Evolutionary conservation across 768 basidiomycete genomes (phyloP), one percentile per base, ranked within the genome.

Genomic region (Astraeus odoratus): DNA sequence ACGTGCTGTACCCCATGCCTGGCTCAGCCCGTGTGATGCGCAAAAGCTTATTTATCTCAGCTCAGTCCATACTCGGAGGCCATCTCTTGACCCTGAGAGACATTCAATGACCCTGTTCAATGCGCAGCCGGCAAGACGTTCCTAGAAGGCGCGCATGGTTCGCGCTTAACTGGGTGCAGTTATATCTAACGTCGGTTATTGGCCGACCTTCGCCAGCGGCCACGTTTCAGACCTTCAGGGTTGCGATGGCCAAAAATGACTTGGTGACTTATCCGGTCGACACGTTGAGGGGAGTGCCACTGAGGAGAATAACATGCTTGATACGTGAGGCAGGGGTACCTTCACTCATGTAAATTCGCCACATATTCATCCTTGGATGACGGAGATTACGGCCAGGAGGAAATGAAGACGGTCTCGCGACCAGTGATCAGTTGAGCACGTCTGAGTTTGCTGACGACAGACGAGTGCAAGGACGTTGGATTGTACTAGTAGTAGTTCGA

Each of bases 281-380:
- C 57, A 57, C 54, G 51, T 54, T 50, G 49, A 40, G 36, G 38
- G 31, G 42, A 47, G 42, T 29, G 48, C 44, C 41, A 40, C 44
- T 20, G 48, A 45, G 27, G 25, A 45, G 15, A n/a, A n/a, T 27
- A 44, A 56, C 60, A 64, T 26, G 60, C 54, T 38, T 52, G 51
- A 55, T 55, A 30, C 22, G 60, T 31, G 49, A 49, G 60, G 59
- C 27, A 37, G 27, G 29, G 34, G 18, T n/a, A 36, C 34, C 34
- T 29, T 27, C 30, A 36, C 39, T 31, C 30, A 31, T 31, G 30
- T 10, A 29, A 29, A 29, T 13, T 13, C 27, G 27, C 6, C 27
- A 29, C 13, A 7, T 29, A 29, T 29, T 29, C 13, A 13, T 13
- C 6, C 27, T 13, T 29, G 13, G 27, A 29, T 6, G 6, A 13